These are phyloP conservation scores for Starmerella apis DNA, from an alignment of 805 yeast species.

Conservation along the genomic window DNA sequence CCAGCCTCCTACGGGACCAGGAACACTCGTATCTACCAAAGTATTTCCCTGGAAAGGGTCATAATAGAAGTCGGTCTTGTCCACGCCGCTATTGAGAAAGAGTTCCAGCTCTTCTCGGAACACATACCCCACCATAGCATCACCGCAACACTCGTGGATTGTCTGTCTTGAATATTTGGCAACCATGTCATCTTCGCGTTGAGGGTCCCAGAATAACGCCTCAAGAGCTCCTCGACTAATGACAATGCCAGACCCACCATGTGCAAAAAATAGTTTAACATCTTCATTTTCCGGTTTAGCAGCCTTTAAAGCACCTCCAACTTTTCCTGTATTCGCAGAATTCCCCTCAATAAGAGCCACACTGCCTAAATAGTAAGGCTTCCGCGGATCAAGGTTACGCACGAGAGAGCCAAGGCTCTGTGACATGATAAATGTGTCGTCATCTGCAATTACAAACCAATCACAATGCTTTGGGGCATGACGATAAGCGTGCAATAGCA, in stretches of 20 bases:
- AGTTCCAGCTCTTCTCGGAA: conserved; percentile 26
- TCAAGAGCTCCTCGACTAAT: conserved; percentile 30
- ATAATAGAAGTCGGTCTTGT: conserved; percentile 5
- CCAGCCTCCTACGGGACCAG: conserved; percentile 22
- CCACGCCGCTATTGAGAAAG: conserved; percentile 11
- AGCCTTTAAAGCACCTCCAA: conserved; percentile 6
- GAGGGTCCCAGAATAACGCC: conserved; percentile 26
- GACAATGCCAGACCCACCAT: conserved; percentile 35
- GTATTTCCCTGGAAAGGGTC: conserved; percentile 32
- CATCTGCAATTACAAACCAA: conserved; percentile 35
- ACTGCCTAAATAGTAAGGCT: conserved; percentile 30
- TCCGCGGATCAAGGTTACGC: conserved; percentile 26
- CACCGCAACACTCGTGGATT: conserved; percentile 32
- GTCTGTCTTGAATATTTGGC: conserved; percentile 24
- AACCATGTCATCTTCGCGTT: conserved; percentile 20
- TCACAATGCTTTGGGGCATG: conserved; percentile 27
- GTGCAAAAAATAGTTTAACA: conserved; percentile 29
- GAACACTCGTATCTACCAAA: conserved; percentile 21
- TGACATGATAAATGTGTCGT: conserved; percentile 30
- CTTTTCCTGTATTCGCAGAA: conserved; percentile 7
- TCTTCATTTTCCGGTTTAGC: conserved; percentile 7
- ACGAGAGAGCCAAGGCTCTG: conserved; percentile 27
- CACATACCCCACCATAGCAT: conserved; percentile 29
- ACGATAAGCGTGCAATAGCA: conserved; percentile 32
- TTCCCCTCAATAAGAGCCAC: conserved; percentile 10